Conservation (phyloP, 768 basidiomycete genomes). For the Lactifluus echinatus region DNA sequence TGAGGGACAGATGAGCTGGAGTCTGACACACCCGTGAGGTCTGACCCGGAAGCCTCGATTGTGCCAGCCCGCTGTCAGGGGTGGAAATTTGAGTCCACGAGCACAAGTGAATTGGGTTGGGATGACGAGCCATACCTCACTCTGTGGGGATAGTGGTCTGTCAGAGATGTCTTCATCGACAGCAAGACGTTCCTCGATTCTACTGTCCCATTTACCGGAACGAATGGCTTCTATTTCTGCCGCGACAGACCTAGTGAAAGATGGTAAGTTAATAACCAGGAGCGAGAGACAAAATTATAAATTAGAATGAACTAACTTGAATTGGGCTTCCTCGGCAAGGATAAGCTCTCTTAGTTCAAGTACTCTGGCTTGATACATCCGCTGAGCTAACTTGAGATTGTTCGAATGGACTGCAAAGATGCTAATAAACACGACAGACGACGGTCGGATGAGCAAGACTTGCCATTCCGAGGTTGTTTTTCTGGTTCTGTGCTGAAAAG, state of each 20-base stretch:
- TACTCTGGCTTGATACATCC: conserved; percentile 60
- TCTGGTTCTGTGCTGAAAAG: conserved; percentile 24
- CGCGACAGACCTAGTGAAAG: conserved; percentile 44
- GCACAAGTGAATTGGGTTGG: not conserved
- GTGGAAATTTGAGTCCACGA: not conserved
- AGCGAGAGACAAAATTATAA: not conserved
- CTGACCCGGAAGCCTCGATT: conserved; percentile 7
- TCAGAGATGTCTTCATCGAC: conserved; percentile 11
- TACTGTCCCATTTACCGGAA: conserved; percentile 53
- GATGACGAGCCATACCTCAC: conserved; percentile 4
- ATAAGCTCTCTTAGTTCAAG: conserved; percentile 68
- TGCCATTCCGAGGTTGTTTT: conserved; percentile 45
- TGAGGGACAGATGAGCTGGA: conserved; percentile 7
- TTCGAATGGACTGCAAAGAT: conserved; percentile 42
- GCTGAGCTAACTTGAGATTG: conserved; percentile 63
- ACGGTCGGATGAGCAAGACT: not conserved
- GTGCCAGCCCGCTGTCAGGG: conserved; percentile 5
- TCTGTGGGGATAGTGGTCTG: conserved; percentile 6
- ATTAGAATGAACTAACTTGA: conserved; percentile 68
- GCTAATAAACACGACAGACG: not conserved
- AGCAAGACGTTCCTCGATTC: conserved; percentile 33
- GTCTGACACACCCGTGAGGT: conserved; percentile 12
- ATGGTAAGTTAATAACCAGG: not conserved
- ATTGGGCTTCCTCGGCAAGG: conserved; percentile 60
- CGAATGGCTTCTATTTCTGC: conserved; percentile 74